Conservation (phyloP, 2,329 filamentous ascomycete species). For the Phialophora expanda region DNA sequence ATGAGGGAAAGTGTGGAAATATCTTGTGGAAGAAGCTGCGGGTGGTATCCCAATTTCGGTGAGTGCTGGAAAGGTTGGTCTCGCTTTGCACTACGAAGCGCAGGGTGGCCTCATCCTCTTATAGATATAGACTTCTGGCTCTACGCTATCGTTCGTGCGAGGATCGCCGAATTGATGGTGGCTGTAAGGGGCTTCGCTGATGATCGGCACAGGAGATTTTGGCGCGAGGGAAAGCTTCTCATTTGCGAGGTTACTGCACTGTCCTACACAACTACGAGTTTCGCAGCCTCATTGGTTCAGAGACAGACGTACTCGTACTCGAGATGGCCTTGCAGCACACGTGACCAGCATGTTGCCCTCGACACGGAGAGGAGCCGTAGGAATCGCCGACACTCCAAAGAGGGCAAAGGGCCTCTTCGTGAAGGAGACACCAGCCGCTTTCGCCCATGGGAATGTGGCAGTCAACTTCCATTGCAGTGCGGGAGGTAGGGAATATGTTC, state of each 20-base stretch:
- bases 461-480: neutral
- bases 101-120: neutral
- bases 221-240: neutral
- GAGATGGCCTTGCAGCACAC: neutral
- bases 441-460: neutral
- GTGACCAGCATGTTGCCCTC: neutral
- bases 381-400: neutral
- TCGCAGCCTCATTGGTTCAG: neutral
- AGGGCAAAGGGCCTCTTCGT: neutral
- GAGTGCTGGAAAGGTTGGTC: neutral
- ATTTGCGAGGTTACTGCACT: neutral
- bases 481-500: neutral
- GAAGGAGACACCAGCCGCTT: neutral
- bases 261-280: neutral
- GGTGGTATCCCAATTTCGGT: neutral
- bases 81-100: neutral
- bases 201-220: neutral
- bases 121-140: neutral
- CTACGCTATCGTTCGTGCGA: neutral
- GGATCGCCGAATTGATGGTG: neutral
- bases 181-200: neutral
- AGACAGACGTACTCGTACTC: slow-evolving; percentile 1
- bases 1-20: neutral
- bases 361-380: neutral
- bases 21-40: neutral